phyloP scores from a whole-genome alignment of 225 moss, liverwort and hornwort species.

The Thuidium tamariscinum region DNA sequence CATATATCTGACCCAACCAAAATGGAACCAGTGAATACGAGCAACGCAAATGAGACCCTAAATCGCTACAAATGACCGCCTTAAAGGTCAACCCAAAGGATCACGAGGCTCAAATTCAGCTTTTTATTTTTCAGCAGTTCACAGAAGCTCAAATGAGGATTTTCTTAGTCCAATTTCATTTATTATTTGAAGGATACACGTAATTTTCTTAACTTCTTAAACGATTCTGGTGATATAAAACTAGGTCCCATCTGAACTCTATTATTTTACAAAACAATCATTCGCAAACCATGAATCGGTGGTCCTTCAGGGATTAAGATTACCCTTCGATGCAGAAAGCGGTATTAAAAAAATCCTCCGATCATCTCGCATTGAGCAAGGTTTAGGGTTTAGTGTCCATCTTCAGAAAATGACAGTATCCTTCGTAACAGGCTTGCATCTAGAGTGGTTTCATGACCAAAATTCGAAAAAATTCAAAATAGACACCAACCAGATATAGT shows the following conservation, averaged over 20 bases:
- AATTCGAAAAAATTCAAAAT: background rate
- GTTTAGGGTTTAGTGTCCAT: background rate
- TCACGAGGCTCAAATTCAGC: background rate
- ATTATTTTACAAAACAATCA: background rate
- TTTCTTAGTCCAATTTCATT: background rate
- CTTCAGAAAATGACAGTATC: background rate
- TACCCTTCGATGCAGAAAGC: background rate
- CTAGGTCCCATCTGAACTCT: background rate
- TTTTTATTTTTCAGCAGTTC: background rate
- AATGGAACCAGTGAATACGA: background rate
- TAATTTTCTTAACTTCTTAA: background rate
- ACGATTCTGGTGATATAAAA: background rate
- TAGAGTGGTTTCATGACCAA: background rate
- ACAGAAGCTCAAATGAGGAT: background rate
- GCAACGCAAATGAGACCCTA: background rate
- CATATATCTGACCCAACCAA: constrained; percentile 52
- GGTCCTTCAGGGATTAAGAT: too few relatives aligned
- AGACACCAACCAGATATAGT: background rate
- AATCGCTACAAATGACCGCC: background rate
- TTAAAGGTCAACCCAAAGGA: background rate
- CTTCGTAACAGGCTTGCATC: background rate
- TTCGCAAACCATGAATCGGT: background rate
- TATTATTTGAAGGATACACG: background rate
- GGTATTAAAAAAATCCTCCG: background rate
- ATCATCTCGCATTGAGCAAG: background rate